Conservation (phyloP, 129 eudicot species). For the Artemisia annua region DNA sequence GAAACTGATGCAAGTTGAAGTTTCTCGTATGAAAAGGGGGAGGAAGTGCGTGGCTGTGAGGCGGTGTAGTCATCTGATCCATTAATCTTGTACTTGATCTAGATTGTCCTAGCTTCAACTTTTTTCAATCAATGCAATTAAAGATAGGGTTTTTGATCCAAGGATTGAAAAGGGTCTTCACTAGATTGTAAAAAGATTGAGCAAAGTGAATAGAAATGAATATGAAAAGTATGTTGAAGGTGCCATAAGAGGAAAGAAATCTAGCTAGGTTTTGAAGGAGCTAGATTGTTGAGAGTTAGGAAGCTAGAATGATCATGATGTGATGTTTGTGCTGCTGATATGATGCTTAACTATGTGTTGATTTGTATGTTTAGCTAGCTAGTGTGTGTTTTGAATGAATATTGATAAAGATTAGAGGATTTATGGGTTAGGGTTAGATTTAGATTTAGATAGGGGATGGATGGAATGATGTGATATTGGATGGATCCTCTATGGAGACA, state of each 20-base stretch:
- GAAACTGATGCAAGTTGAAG: constrained; percentile 67
- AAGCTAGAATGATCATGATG: constrained; percentile 26
- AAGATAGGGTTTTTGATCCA: constrained; percentile 22
- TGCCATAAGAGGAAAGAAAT: background rate
- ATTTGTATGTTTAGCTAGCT: constrained; percentile 16
- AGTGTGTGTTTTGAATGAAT: constrained; percentile 2
- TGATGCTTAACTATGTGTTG: constrained; percentile 9
- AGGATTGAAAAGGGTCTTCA: background rate
- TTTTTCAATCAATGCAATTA: background rate
- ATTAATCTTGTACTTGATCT: constrained; percentile 29
- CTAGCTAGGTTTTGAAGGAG: constrained; percentile 23
- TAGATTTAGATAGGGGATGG: constrained; percentile 27
- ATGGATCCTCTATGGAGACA: constrained; percentile 21
- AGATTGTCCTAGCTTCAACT: constrained; percentile 3
- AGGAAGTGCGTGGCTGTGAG: constrained; percentile 53
- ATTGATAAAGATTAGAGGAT: constrained; percentile 38
- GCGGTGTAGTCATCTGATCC: constrained; percentile 50
- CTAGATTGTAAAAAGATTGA: too few species aligned
- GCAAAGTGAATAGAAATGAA: background rate
- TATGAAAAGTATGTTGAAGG: background rate
- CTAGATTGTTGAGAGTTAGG: constrained; percentile 37
- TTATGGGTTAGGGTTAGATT: constrained; percentile 49
- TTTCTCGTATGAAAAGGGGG: constrained; percentile 74
- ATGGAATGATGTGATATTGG: constrained; percentile 19
- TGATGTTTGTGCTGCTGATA: too few species aligned